A percentile compares a stretch with the other conserved stretches of the same genome.
Conservation (phyloP, 2,329 filamentous ascomycete species). For the Penicillium sp. region DNA sequence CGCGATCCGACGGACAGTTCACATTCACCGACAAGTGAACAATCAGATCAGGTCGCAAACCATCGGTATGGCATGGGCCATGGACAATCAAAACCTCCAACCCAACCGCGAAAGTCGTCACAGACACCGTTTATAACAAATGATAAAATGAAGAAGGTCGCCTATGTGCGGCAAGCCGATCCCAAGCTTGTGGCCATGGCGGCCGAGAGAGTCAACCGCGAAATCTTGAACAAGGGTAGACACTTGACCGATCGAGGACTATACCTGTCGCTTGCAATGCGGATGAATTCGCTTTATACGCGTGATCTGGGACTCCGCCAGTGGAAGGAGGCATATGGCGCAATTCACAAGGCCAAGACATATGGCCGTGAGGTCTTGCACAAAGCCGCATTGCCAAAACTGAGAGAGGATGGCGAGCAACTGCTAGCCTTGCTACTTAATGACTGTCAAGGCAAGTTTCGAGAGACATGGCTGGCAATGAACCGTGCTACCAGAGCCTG, state of each 20-base stretch:
- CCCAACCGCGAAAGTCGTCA: neutral
- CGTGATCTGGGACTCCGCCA: constrained; percentile 10
- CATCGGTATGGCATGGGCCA: neutral
- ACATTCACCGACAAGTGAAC: neutral
- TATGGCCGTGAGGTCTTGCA: constrained; percentile 12
- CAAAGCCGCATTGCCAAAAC: constrained; percentile 9
- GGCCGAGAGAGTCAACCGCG: constrained; percentile 15
- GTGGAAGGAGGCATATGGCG: constrained; percentile 26
- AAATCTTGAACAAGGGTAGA: constrained; percentile 18
- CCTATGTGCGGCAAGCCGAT: constrained; percentile 3
- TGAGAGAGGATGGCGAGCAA: constrained; percentile 15
- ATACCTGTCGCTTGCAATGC: constrained; percentile 20
- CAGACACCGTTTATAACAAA: neutral
- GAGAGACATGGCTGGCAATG: constrained; percentile 28
- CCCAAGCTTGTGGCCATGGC: constrained; percentile 14
- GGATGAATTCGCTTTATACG: constrained; percentile 24
- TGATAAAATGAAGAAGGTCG: constrained; percentile 1
- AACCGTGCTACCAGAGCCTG: constrained; percentile 18
- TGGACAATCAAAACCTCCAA: neutral
- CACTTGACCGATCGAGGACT: constrained; percentile 19
- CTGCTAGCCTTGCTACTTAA: constrained; percentile 24
- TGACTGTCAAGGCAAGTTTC: constrained; percentile 26
- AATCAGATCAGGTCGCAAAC: neutral
- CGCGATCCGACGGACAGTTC: neutral
- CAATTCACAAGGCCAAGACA: constrained; percentile 24